Percentiles rank a stretch among this genome's conserved stretches.
phyloP scores from a whole-genome alignment of 306 rosid genomes.

The Chamaecrista fasciculata region DNA sequence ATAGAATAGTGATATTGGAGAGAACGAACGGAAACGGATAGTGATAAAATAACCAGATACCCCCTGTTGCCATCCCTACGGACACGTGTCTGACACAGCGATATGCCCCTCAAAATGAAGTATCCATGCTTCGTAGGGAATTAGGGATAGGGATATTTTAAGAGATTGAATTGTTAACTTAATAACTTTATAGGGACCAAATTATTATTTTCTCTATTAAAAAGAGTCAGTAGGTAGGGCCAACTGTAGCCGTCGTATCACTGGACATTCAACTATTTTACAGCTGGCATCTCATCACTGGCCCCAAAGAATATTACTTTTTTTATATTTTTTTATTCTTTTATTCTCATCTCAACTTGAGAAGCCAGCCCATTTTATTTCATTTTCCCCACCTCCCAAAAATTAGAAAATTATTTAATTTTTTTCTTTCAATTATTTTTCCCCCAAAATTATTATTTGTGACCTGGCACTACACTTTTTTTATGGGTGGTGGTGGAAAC shows the following conservation, averaged over 20 bases:
- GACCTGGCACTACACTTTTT: constrained; percentile 22
- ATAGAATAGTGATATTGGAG: too few species aligned
- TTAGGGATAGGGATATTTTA: too few species aligned
- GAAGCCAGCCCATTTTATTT: background rate
- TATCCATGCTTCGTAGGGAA: too few species aligned
- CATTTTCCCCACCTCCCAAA: background rate
- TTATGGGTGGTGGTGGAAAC: constrained; percentile 29
- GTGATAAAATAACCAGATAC: too few species aligned
- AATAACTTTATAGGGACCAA: too few species aligned
- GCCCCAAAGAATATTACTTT: constrained; percentile 33
- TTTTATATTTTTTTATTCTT: background rate
- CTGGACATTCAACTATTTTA: constrained; percentile 23
- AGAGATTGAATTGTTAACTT: too few species aligned
- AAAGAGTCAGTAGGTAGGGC: too few species aligned
- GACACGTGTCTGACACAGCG: too few species aligned
- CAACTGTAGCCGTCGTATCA: constrained; percentile 38
- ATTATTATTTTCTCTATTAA: too few species aligned
- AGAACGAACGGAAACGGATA: too few species aligned
- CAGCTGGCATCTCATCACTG: constrained; percentile 42
- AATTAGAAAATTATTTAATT: background rate
- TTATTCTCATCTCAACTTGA: background rate
- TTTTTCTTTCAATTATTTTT: background rate
- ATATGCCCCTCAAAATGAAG: too few species aligned
- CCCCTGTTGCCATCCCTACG: too few species aligned
- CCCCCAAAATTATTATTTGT: constrained; percentile 13